Evolutionary conservation across 2,329 filamentous ascomycete species (phyloP).

Genomic region (Bipolaris bicolor): DNA sequence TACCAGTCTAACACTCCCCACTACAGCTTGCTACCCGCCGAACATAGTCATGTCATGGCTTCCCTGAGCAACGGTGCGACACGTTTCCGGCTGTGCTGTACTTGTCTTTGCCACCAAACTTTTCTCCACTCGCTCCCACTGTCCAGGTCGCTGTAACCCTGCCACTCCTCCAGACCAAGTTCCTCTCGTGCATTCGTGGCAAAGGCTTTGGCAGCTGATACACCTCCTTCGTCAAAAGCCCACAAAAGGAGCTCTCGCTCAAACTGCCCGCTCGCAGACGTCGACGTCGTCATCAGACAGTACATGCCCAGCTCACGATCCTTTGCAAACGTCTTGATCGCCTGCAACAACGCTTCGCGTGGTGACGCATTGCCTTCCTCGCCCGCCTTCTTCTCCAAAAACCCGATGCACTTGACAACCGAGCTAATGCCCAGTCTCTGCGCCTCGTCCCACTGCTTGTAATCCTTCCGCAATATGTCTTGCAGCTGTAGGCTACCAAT

Average conservation of each 20-base stretch:
- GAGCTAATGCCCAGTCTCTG: conserved; percentile 70
- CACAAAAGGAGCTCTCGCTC: conserved; percentile 72
- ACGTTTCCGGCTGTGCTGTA: conserved; percentile 66
- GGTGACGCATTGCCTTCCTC: conserved; percentile 40
- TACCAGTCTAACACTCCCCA: conserved; percentile 1
- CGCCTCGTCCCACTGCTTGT: conserved; percentile 73
- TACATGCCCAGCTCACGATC: conserved; percentile 67
- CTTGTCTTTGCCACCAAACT: conserved; percentile 70
- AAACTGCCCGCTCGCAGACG: conserved; percentile 61
- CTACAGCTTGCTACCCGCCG: conserved; percentile 10
- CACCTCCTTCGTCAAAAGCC: conserved; percentile 60
- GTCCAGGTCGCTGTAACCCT: conserved; percentile 55
- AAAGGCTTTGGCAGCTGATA: conserved; percentile 63
- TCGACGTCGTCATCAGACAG: conserved; percentile 72
- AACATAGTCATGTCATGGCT: conserved; percentile 38
- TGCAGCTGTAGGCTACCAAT: conserved; percentile 65
- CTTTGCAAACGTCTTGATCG: conserved; percentile 60
- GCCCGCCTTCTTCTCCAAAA: conserved; percentile 62
- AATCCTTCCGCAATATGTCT: conserved; percentile 80
- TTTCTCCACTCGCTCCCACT: conserved; percentile 56
- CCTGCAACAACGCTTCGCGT: conserved; percentile 54
- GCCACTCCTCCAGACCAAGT: conserved; percentile 64
- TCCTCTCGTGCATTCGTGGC: conserved; percentile 52
- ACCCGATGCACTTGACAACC: conserved; percentile 67
- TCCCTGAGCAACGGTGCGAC: conserved; percentile 65